Conservation (phyloP, 495 filamentous ascomycete species). For the Hypoxylon fragiforme region DNA sequence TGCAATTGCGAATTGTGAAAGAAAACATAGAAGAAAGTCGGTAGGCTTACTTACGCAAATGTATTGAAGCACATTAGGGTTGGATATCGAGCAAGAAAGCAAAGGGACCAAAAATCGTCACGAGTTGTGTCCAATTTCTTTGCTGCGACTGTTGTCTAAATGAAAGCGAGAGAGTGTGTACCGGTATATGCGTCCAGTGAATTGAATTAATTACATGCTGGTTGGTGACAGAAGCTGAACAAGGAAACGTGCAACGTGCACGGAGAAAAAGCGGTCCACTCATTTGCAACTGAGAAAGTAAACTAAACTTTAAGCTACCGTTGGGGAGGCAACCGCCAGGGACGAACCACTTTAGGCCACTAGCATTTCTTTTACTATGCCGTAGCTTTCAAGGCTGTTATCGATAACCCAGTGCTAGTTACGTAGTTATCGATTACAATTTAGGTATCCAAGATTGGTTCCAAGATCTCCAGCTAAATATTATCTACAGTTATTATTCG, state of each 20-base stretch:
- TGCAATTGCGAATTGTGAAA: too few species aligned
- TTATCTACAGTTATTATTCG: too few species aligned
- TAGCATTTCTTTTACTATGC: too few species aligned
- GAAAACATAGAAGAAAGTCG: constrained; percentile 2
- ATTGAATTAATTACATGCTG: too few species aligned
- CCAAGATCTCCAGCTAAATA: too few species aligned
- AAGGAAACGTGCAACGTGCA: constrained; percentile 20
- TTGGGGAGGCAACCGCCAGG: constrained; percentile 36
- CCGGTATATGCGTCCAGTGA: constrained; percentile 1
- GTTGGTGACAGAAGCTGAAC: neutral
- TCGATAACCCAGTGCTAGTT: neutral
- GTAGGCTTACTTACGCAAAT: constrained; percentile 21
- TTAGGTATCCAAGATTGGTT: too few species aligned
- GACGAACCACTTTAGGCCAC: neutral
- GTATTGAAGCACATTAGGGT: constrained; percentile 14
- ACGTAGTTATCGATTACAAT: neutral
- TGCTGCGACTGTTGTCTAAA: too few species aligned
- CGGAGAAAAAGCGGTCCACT: constrained; percentile 25
- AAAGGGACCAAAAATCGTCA: too few species aligned
- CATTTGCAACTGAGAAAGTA: constrained; percentile 26
- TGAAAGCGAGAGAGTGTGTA: constrained; percentile 3
- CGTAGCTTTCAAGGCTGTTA: too few species aligned
- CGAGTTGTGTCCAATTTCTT: too few species aligned
- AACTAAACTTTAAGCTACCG: constrained; percentile 10
- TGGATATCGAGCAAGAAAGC: constrained; percentile 6